These are phyloP conservation scores for Phaeoacremonium minimum DNA, from an alignment of 2,329 filamentous ascomycete genomes.

Conservation along the genomic window DNA sequence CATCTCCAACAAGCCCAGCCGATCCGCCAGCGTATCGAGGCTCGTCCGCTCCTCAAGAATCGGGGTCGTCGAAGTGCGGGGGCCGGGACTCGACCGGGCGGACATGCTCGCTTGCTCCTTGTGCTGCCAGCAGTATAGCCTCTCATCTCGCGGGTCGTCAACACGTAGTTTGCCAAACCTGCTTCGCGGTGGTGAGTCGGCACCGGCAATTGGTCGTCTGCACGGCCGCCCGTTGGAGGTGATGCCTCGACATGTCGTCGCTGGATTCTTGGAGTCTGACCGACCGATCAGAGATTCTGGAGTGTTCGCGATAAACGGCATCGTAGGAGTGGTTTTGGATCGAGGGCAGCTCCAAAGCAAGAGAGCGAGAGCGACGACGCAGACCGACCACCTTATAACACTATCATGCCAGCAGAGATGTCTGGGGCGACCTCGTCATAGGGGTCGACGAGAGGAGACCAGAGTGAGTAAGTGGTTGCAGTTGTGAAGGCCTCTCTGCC, in stretches of 20 bases:
- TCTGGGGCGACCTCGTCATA: too few species aligned
- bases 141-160: conserved; percentile 50
- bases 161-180: conserved; percentile 28
- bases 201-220: conserved; percentile 62
- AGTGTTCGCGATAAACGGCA: conserved; percentile 67
- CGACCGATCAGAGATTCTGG: conserved; percentile 77
- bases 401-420: too few species aligned
- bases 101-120: conserved; percentile 70
- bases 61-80: conserved; percentile 37
- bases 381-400: too few species aligned
- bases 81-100: conserved; percentile 39
- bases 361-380: too few species aligned
- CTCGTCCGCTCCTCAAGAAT: conserved; percentile 66
- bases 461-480: too few species aligned
- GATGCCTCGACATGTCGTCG: conserved; percentile 82
- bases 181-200: conserved; percentile 24
- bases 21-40: conserved; percentile 80
- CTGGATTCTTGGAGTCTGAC: conserved; percentile 79
- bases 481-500: too few species aligned
- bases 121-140: conserved; percentile 92
- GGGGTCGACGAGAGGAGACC: too few species aligned
- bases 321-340: too few species aligned
- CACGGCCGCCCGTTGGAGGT: conserved; percentile 81
- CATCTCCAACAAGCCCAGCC: conserved; percentile 70
- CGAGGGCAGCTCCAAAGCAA: too few species aligned